phyloP scores from a whole-genome alignment of 192 early-diverging fungal species.

The Gaertneriomyces sp. region DNA sequence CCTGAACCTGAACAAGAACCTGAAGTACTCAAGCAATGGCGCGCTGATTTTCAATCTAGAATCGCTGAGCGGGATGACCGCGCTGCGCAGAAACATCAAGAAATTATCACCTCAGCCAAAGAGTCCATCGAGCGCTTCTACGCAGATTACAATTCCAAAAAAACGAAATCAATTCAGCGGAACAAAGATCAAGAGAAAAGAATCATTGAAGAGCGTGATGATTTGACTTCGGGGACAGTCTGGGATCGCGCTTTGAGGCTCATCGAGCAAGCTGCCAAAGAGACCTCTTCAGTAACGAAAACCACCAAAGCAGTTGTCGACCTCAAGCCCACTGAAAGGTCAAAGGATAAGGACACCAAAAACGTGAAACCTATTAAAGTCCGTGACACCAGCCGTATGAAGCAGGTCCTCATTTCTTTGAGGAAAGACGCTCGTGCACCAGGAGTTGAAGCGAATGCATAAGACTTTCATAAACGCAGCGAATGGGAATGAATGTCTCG shows the following conservation, averaged over 20 bases:
- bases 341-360: slow-evolving; percentile 26
- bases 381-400: slow-evolving; percentile 47
- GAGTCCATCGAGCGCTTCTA: slow-evolving; percentile 54
- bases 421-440: slow-evolving; percentile 43
- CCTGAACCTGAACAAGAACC: slow-evolving; percentile 25
- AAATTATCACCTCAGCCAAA: slow-evolving; percentile 37
- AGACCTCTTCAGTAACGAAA: background rate
- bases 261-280: slow-evolving; percentile 30
- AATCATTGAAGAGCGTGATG: slow-evolving; percentile 28
- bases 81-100: slow-evolving; percentile 40
- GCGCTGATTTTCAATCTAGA: slow-evolving; percentile 34
- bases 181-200: slow-evolving; percentile 51
- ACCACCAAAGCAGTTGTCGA: slow-evolving; percentile 30
- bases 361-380: slow-evolving; percentile 26
- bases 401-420: slow-evolving; percentile 44
- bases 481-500: background rate
- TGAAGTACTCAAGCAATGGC: slow-evolving; percentile 44
- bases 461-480: background rate
- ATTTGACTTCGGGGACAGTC: slow-evolving; percentile 36
- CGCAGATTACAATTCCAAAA: slow-evolving; percentile 61
- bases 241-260: slow-evolving; percentile 52
- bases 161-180: slow-evolving; percentile 40
- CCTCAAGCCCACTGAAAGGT: slow-evolving; percentile 23
- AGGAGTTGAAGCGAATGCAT: slow-evolving; percentile 28
- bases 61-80: slow-evolving; percentile 46